Evolutionary conservation across 2,329 filamentous ascomycete species (phyloP), one percentile per base, ranked within the genome.

Genomic region (Biscogniauxia marginata): DNA sequence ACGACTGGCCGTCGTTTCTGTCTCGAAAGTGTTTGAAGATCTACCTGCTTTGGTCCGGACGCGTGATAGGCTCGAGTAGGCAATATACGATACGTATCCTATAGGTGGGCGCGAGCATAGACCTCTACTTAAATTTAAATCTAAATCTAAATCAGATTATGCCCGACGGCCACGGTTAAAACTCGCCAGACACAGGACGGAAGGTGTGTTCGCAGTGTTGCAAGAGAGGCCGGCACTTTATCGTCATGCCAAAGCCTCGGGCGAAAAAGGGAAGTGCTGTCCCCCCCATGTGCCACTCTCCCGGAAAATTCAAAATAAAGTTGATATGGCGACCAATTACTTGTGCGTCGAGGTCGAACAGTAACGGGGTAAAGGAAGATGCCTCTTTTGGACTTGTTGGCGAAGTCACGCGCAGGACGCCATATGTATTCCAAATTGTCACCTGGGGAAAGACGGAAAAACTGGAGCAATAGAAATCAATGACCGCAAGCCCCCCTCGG

Each of bases 11-110:
- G 43, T 55, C 2, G 18, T n/a, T 16, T 20, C 30, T 51, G 49
- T 51, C 49, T 51, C 49, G 49, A 51, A 51, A 51, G 49, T 44
- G 49, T 51, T 51, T 51, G 49, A 51, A 51, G 34, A 34, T 11
- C 19, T 18, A 21, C 20, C 30, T 39, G 30, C 30, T 16, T 39
- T 39, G 30, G 30, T 11, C n/a, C n/a, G 11, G 30, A n/a, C 30
- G 13, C 30, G 30, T 39, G 30, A 39, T 39, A 39, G 30, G 30
- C 30, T 16, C n/a, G 30, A 11, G 30, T 9, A 39, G 13, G 13
- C 13, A 39, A 16, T 39, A 39, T 39, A 39, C 30, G 13, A 39
- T n/a, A 11, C 30, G 11, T 39, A 39, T 16, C 30, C 30, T 39
- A 39, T 39, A 39, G 30, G 30, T 39, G 30, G 30, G 30, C 30